A percentile compares a stretch with the other conserved stretches of the same genome.
These are phyloP conservation scores for Samsoniella hepiali DNA, from an alignment of 2,329 filamentous ascomycete genomes.

Conservation along the genomic window DNA sequence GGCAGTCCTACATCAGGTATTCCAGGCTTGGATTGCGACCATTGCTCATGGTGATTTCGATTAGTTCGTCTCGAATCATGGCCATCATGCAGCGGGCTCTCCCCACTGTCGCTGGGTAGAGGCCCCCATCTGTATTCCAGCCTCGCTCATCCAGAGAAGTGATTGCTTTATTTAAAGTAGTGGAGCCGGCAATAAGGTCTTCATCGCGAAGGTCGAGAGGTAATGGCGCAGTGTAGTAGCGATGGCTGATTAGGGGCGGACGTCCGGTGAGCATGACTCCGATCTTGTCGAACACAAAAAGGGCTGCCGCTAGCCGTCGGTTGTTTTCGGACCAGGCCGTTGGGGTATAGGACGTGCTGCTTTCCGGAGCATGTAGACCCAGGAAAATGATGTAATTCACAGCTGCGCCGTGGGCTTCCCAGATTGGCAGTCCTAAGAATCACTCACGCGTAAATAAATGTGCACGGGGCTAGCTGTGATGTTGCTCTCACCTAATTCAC, in stretches of 20 bases:
- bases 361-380: background rate
- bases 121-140: constrained; percentile 46
- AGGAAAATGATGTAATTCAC: constrained; percentile 11
- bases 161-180: constrained; percentile 21
- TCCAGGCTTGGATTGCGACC: constrained; percentile 21
- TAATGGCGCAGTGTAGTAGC: constrained; percentile 51
- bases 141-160: constrained; percentile 44
- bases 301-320: background rate
- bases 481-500: constrained; percentile 11
- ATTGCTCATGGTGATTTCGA: constrained; percentile 52
- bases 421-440: constrained; percentile 4
- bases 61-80: constrained; percentile 54
- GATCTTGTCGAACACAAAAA: constrained; percentile 43
- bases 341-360: background rate
- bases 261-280: constrained; percentile 51
- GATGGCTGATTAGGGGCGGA: constrained; percentile 50
- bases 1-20: constrained; percentile 23
- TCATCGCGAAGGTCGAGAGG: constrained; percentile 54
- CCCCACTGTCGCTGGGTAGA: constrained; percentile 43
- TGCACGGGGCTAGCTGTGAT: background rate
- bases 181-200: constrained; percentile 40
- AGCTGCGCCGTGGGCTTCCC: constrained; percentile 8
- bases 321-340: constrained; percentile 15
- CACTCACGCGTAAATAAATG: background rate
- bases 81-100: constrained; percentile 48